Percentiles rank a stretch among this genome's conserved stretches.
Conservation (phyloP, 169 alveolate genomes). For the Hammondia hammondi region DNA sequence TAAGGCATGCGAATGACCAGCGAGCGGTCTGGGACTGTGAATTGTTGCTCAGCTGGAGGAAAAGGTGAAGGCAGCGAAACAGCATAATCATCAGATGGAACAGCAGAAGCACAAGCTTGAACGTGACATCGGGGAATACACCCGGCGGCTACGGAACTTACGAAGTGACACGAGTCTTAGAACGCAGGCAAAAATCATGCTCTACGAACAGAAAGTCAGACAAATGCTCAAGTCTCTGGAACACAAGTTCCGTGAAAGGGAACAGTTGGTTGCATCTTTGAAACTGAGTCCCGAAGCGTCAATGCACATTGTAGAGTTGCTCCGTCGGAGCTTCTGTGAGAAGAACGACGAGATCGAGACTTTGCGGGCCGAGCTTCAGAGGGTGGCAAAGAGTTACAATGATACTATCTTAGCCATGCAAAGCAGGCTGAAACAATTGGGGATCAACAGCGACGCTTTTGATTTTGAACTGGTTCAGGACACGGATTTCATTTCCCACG, state of each 20-base stretch:
- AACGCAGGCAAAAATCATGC: conserved; percentile 25
- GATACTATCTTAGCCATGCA: conserved; percentile 12
- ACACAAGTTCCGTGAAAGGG: conserved; percentile 14
- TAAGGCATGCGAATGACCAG: too few species aligned
- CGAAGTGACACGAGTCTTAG: not conserved
- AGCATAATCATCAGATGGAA: conserved; percentile 25
- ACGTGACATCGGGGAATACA: conserved; percentile 32
- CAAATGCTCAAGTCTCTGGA: not conserved
- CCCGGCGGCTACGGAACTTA: conserved; percentile 2
- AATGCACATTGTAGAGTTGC: not conserved
- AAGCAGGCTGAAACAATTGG: conserved; percentile 28
- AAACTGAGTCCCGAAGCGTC: not conserved
- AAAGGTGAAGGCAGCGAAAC: conserved; percentile 33
- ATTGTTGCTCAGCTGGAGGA: conserved; percentile 21
- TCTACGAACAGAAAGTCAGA: conserved; percentile 17
- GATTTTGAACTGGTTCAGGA: not conserved
- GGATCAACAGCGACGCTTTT: not conserved
- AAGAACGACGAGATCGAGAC: conserved; percentile 37
- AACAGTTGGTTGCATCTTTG: not conserved
- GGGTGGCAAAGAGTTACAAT: conserved; percentile 2
- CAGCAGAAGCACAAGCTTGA: conserved; percentile 39
- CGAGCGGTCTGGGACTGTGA: too few species aligned
- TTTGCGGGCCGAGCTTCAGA: conserved; percentile 27
- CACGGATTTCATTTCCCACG: not conserved
- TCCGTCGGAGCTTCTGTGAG: conserved; percentile 19